phyloP scores from a whole-genome alignment of 2,329 filamentous ascomycete genomes.

The Colletotrichum sp. region DNA sequence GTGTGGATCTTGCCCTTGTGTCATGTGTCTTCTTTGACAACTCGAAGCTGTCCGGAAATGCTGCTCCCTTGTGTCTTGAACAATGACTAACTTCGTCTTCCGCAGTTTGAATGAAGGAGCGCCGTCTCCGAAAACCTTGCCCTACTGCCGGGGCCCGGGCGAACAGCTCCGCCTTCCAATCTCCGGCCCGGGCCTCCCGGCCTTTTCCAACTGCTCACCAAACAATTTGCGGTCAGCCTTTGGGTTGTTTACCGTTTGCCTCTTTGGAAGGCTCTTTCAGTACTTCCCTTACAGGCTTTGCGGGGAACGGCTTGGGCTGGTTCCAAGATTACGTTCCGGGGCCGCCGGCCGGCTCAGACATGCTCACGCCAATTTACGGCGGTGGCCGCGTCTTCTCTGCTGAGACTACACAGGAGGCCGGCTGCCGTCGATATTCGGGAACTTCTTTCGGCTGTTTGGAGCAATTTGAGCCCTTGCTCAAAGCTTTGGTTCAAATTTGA shows the following conservation, averaged over 20 bases:
- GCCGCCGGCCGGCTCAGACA: background rate
- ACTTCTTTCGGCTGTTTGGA: background rate
- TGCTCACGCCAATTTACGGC: background rate
- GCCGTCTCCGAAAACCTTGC: background rate
- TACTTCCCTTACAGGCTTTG: background rate
- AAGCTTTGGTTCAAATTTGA: background rate
- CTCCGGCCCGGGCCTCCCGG: background rate
- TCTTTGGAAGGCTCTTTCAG: background rate
- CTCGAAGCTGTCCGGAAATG: rapidly evolving
- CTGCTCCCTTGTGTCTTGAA: background rate
- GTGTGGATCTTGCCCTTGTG: background rate
- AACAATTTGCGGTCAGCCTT: background rate
- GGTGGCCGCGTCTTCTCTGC: background rate
- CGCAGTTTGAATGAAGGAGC: background rate
- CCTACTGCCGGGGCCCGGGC: background rate
- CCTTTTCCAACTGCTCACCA: background rate
- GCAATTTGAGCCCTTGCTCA: background rate
- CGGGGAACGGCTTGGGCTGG: background rate
- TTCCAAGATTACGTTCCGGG: background rate
- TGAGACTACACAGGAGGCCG: background rate
- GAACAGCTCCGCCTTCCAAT: background rate
- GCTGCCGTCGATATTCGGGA: background rate
- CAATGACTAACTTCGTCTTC: background rate
- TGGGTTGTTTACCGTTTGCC: rapidly evolving
- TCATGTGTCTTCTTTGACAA: background rate